Evolutionary conservation across 2,329 filamentous ascomycete genomes (phyloP), one percentile per base, ranked within the genome.

Genomic region (Aspergillus unguis): DNA sequence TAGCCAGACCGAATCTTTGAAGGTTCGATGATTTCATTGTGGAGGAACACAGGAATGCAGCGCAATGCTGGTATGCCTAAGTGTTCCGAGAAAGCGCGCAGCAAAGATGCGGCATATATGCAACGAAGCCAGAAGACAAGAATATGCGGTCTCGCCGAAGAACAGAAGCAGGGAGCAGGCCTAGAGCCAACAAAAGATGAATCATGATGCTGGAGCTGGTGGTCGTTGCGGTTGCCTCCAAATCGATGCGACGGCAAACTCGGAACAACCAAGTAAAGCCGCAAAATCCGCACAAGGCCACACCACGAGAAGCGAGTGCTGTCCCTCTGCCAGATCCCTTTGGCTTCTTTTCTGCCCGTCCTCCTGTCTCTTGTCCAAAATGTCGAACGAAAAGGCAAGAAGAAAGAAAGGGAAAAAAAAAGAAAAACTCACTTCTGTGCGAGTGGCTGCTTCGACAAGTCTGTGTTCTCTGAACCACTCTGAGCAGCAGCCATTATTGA

Each of bases 361-460:
- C 9, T 5, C 25, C 40, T 11, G 42, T 33, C 11, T 31, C 27
- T 23, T 37, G 11, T 17, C 35, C 7, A 17, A 25, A 37, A 17
- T 17, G 17, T 17, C 17, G 17, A 17, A 17, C 17, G 17, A 17
- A 17, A 17, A 17, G 17, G 17, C 17, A 17, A 26, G 25, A 25
- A 3, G 8, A 28, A 32, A 29, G 28, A 32, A 42, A 38, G 6
- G 32, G 17, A 26, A 33, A n/a, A 33, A 41, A 26, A 25, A 8
- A 36, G 33, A 23, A 31, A 43, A 42, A 26, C 28, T 77, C 77
- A 84, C 81, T 77, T 80, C 65, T 80, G 79, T 67, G 78, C 70
- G 69, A 80, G 77, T 54, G 80, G 76, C 70, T 84, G 82, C 64
- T 81, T 77, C 63, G 83, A 71, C 68, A 83, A 70, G 63, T 84